Evolutionary conservation across 2,329 filamentous ascomycete species (phyloP), one percentile per base, ranked within the genome.

Genomic region (Exophiala dermatitidis): DNA sequence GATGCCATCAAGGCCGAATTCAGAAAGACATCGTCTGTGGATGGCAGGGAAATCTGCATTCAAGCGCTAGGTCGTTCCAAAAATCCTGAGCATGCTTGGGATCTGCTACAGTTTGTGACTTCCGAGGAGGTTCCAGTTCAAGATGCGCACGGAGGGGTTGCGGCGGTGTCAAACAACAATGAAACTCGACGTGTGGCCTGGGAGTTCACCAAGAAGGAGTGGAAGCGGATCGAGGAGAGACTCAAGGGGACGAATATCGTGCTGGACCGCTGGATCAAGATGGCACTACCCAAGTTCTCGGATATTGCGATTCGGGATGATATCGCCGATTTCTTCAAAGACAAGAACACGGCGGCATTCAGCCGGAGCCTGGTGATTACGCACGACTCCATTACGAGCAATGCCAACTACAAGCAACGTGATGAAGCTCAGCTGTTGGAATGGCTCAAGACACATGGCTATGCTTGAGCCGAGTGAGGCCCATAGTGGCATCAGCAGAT

Each of bases 11-110:
- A 91, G 74, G 82, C 88, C 50, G 90, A 96, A 68, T 97, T 88
- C 78, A 78, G 82, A 59, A 83, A 77, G 47, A 93, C 89, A 8
- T 85, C 85, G 48, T 88, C 90, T 5, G 84, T 96, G 36, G 93
- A 97, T 64, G 90, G 90, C 63, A 94, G 90, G 71, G 90, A 95
- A 62, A 86, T 95, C 60, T 86, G 83, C 61, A 79, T 97, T 2
- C 76, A 80, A 36, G 82, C 86, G 3, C 78, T 98, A 42, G 89
- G 90, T 33, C 81, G 83, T 37, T 83, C 86, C 19, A 84, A 85
- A 63, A 81, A 88, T 51, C 67, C 75, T 0, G 79, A 82, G 6
- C 74, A 96, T 31, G 82, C 94, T 42, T 74, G 78, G 52, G 71
- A 84, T 65, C 77, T 84, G 78, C 66, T 86, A 76, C 63, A 84